phyloP scores from a whole-genome alignment of 257 asterid species.

The Petunia secreta region DNA sequence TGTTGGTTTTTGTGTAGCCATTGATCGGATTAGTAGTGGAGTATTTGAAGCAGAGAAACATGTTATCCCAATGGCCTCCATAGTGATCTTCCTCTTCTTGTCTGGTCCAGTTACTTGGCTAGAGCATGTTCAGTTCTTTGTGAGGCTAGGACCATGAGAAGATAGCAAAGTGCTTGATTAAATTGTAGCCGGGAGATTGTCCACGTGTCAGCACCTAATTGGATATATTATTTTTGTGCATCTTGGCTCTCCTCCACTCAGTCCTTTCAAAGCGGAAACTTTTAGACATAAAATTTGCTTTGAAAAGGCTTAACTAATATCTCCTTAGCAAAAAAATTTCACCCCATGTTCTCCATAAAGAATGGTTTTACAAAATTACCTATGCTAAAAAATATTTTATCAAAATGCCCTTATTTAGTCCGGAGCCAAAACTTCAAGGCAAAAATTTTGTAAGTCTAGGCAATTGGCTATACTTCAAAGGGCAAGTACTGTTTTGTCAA shows the following conservation, averaged over 20 bases:
- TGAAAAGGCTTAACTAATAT: too few relatives aligned
- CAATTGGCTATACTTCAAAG: too few relatives aligned
- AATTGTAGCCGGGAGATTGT: conserved; percentile 19
- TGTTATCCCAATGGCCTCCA: conserved; percentile 38
- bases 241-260: conserved; percentile 18
- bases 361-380: too few relatives aligned
- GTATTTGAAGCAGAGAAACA: conserved; percentile 41
- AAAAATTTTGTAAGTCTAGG: too few relatives aligned
- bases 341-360: too few relatives aligned
- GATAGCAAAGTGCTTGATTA: conserved; percentile 9
- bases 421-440: too few relatives aligned
- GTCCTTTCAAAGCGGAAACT: background rate
- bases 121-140: background rate
- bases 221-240: conserved; percentile 12
- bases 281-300: too few relatives aligned
- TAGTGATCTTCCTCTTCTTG: background rate
- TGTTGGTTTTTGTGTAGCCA: conserved; percentile 66
- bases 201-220: conserved; percentile 43
- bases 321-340: too few relatives aligned
- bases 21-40: conserved; percentile 60
- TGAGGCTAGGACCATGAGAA: conserved; percentile 1
- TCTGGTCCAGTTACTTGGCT: background rate
- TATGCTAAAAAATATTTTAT: too few relatives aligned
- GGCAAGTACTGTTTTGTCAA: too few relatives aligned
- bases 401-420: too few relatives aligned